A percentile compares a stretch with the other conserved stretches of the same genome.
Evolutionary conservation across 768 basidiomycete genomes (phyloP).

Genomic region (Podaxis sp.): DNA sequence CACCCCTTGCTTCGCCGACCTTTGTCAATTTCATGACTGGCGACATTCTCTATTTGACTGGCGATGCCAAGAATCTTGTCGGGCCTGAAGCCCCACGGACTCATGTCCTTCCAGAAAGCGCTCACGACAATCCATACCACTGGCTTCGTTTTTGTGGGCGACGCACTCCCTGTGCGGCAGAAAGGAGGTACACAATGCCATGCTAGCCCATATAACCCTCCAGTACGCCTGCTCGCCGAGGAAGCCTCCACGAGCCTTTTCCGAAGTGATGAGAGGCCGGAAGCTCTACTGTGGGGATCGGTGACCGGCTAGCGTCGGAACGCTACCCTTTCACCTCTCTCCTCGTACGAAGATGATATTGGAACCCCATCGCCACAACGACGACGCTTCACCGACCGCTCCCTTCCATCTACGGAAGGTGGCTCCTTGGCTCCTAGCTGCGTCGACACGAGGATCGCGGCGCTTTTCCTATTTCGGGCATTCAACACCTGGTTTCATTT

Average conservation of each 20-base stretch:
- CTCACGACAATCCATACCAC: constrained; percentile 47
- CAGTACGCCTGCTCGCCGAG: constrained; percentile 46
- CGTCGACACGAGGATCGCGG: too few relatives aligned
- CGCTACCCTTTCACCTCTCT: too few relatives aligned
- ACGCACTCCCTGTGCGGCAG: constrained; percentile 53
- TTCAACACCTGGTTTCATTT: too few relatives aligned
- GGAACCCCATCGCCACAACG: too few relatives aligned
- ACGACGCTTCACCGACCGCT: too few relatives aligned
- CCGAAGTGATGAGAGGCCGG: constrained; percentile 21
- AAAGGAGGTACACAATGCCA: background rate
- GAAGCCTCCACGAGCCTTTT: constrained; percentile 31
- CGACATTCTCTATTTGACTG: constrained; percentile 60
- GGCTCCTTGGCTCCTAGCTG: too few relatives aligned
- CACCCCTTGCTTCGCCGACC: constrained; percentile 51
- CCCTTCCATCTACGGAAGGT: too few relatives aligned
- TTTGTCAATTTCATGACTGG: constrained; percentile 51
- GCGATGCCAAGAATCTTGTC: constrained; percentile 43
- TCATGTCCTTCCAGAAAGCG: constrained; percentile 54
- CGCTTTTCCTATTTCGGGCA: too few relatives aligned
- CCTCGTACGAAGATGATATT: too few relatives aligned
- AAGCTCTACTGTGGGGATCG: too few relatives aligned
- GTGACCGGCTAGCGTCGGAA: too few relatives aligned
- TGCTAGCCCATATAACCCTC: constrained; percentile 55
- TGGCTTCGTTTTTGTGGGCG: constrained; percentile 47
- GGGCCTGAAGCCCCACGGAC: constrained; percentile 41